Evolutionary conservation across 1,139 yeast species (phyloP), one percentile per base, ranked within the genome.

Genomic region (Debaryomyces sp.): DNA sequence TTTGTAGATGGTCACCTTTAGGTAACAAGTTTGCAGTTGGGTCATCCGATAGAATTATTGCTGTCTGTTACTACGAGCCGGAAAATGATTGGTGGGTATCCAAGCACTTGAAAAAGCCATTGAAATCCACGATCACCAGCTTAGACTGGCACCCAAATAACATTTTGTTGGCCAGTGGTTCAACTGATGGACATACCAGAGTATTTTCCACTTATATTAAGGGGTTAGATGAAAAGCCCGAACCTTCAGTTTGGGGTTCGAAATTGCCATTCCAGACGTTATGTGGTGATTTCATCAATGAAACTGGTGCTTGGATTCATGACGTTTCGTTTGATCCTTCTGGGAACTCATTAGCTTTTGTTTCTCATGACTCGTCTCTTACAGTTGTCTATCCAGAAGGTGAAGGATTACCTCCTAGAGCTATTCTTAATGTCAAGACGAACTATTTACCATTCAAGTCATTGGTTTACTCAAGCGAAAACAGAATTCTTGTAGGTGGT

Each of bases 61-160:
- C 99, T 15, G 88, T 95, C 44, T 95, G 99, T 73, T 94, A 92
- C 71, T 94, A 89, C 67, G 99, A 95, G 68, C 88, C 80, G 54
- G 97, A 92, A 62, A 94, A 94, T 67, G 96, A 95, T 66, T 95
- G 99, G 99, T 95, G 99, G 99, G 92, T 94, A 46, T 90, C 98
- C 18, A 94, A 92, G 71, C 99, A 94, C 71, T 83, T 95, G 71
- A 91, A 91, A 76, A 90, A 89, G 70, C 97, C 97, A 15, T 78
- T 92, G 59, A 87, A 88, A 64, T 89, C 97, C 9, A 90, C 98
- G 38, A 81, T 94, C 57, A 80, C 94, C 56, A 80, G 89, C 40
- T 78, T 94, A 47, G 87, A 87, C 53, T 95, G 99, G 99, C 99
- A 95, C 66, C 94, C 92, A 50, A 95, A 95, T 68, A 87, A 87